These are phyloP conservation scores for Suhomyces bribrorum DNA, from an alignment of 1,139 yeast genomes.

Conservation along the genomic window DNA sequence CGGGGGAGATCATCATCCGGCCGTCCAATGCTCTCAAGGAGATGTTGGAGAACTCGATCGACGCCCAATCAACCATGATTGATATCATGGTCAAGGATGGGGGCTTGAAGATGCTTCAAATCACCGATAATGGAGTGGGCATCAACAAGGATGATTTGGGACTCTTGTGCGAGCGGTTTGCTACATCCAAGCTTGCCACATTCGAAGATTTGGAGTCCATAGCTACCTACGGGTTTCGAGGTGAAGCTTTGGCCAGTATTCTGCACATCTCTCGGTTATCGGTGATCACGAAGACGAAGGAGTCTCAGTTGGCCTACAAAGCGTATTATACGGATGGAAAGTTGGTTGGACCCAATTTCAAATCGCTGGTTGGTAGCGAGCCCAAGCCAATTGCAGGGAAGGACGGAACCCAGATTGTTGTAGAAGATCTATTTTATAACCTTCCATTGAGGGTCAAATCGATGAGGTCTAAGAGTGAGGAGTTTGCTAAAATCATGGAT, in stretches of 20 bases:
- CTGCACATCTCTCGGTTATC: constrained; percentile 66
- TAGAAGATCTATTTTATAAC: constrained; percentile 89
- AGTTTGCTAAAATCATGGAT: constrained; percentile 73
- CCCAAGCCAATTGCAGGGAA: constrained; percentile 86
- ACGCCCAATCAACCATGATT: constrained; percentile 49
- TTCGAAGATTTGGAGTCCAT: constrained; percentile 53
- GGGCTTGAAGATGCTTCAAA: constrained; percentile 52
- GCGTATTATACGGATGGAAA: constrained; percentile 68
- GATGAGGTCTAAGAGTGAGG: constrained; percentile 68
- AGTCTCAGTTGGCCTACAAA: constrained; percentile 66
- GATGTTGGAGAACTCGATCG: constrained; percentile 56
- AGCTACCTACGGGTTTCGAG: constrained; percentile 60
- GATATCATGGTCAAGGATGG: constrained; percentile 57
- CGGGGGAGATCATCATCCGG: constrained; percentile 93
- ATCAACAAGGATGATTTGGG: constrained; percentile 47
- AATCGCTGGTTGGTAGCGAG: constrained; percentile 25
- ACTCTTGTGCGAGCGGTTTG: constrained; percentile 56
- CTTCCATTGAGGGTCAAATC: constrained; percentile 77
- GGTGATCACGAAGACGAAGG: constrained; percentile 71
- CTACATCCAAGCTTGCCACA: constrained; percentile 52
- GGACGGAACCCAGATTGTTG: constrained; percentile 80
- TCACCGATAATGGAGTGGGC: constrained; percentile 57
- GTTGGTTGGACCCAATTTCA: constrained; percentile 43
- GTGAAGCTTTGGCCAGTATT: constrained; percentile 63
- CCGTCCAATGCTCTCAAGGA: constrained; percentile 79